These are phyloP conservation scores for Cercophora scortea DNA, from an alignment of 495 filamentous ascomycete species.

Conservation along the genomic window DNA sequence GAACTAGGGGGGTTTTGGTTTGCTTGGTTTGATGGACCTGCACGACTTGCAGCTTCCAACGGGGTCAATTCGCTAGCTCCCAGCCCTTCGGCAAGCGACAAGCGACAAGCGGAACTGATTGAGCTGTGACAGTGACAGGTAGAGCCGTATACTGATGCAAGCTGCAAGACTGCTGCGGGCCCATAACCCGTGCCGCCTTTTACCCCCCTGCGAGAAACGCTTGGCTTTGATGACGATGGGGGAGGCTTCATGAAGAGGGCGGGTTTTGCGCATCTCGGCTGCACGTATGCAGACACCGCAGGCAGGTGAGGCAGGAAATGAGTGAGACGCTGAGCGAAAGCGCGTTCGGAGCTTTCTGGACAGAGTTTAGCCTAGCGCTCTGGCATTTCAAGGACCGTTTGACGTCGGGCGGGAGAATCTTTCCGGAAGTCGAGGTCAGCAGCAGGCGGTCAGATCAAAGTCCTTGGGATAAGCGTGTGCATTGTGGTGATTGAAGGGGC, in stretches of 20 bases:
- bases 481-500: conserved; percentile 13
- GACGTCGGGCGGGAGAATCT: conserved; percentile 14
- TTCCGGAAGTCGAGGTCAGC: conserved; percentile 16
- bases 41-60: too few relatives aligned
- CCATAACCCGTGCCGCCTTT: not conserved
- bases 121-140: not conserved
- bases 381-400: not conserved
- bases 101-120: not conserved
- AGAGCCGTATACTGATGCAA: not conserved
- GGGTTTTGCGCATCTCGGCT: not conserved
- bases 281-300: too few relatives aligned
- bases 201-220: not conserved
- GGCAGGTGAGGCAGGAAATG: not conserved
- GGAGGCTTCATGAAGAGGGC: not conserved
- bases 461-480: not conserved
- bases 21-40: too few relatives aligned
- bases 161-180: conserved; percentile 4
- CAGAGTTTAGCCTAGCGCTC: conserved; percentile 9
- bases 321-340: not conserved
- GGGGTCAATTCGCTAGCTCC: not conserved
- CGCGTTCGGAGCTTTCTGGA: not conserved
- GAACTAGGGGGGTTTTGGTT: not conserved
- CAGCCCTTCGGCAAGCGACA: conserved; percentile 1
- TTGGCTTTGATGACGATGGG: too few relatives aligned
- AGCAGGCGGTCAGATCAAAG: too few relatives aligned